phyloP scores from a whole-genome alignment of 176 grass and related monocot genomes.

The Puccinellia tenuiflora region DNA sequence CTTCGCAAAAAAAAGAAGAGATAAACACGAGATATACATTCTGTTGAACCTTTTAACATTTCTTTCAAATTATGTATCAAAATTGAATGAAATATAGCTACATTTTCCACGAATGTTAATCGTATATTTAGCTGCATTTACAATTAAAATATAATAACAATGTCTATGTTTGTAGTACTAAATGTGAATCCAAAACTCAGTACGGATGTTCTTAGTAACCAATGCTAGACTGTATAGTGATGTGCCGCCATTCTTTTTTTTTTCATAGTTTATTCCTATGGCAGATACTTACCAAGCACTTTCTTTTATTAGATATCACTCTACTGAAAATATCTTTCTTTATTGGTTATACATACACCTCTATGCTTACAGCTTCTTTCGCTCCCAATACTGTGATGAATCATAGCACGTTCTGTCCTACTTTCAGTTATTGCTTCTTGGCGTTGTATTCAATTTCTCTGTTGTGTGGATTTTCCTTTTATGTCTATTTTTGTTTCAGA shows the following conservation, averaged over 20 bases:
- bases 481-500: conserved; percentile 40
- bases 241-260: too few species aligned
- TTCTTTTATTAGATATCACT: not conserved
- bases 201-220: not conserved
- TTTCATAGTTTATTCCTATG: not conserved
- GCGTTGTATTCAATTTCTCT: not conserved
- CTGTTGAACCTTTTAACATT: not conserved
- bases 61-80: not conserved
- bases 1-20: too few species aligned
- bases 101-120: not conserved
- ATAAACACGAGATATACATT: not conserved
- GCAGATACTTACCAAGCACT: not conserved
- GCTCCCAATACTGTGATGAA: not conserved
- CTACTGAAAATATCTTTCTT: not conserved
- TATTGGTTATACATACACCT: not conserved
- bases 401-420: not conserved
- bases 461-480: not conserved
- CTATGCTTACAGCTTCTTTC: not conserved
- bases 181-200: not conserved
- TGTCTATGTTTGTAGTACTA: not conserved
- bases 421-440: not conserved
- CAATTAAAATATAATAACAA: not conserved
- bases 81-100: not conserved
- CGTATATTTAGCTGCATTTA: not conserved
- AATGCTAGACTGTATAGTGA: not conserved